Conservation (phyloP, 805 yeast species). For the Blastobotrys mokoenaii region DNA sequence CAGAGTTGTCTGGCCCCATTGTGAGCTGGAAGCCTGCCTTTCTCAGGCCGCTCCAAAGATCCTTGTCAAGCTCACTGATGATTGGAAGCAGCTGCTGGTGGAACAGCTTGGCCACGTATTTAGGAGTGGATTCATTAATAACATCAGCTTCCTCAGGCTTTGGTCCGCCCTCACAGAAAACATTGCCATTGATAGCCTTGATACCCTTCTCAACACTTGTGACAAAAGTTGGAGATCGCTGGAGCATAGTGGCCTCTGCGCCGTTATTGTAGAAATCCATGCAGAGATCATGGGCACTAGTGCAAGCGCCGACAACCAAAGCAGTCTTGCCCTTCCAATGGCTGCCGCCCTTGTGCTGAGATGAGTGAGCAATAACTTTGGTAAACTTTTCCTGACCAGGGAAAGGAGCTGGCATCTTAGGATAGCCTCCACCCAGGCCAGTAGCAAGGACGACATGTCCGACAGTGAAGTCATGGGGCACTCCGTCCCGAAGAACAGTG, state of each 20-base stretch:
- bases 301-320: conserved; percentile 39
- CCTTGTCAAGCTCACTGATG: conserved; percentile 25
- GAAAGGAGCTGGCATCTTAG: conserved; percentile 35
- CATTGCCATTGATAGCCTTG: conserved; percentile 26
- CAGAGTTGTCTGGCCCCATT: conserved; percentile 37
- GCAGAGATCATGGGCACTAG: conserved; percentile 40
- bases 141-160: conserved; percentile 34
- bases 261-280: conserved; percentile 40
- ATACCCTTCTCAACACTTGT: conserved; percentile 32
- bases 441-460: conserved; percentile 37
- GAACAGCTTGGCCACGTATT: conserved; percentile 28
- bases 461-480: conserved; percentile 10
- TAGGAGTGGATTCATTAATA: conserved; percentile 30
- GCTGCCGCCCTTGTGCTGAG: conserved; percentile 35
- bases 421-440: conserved; percentile 38
- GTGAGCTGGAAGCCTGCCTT: conserved; percentile 35
- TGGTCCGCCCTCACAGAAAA: conserved; percentile 31
- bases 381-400: conserved; percentile 32
- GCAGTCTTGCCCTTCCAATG: conserved; percentile 36
- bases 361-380: conserved; percentile 36
- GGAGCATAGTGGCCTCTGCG: conserved; percentile 36
- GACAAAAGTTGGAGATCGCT: conserved; percentile 39
- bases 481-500: conserved; percentile 22
- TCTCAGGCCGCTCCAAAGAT: conserved; percentile 27
- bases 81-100: conserved; percentile 31